Evolutionary conservation across 805 yeast species (phyloP).

Genomic region (Cyberlindnera xishuangbannaensis): DNA sequence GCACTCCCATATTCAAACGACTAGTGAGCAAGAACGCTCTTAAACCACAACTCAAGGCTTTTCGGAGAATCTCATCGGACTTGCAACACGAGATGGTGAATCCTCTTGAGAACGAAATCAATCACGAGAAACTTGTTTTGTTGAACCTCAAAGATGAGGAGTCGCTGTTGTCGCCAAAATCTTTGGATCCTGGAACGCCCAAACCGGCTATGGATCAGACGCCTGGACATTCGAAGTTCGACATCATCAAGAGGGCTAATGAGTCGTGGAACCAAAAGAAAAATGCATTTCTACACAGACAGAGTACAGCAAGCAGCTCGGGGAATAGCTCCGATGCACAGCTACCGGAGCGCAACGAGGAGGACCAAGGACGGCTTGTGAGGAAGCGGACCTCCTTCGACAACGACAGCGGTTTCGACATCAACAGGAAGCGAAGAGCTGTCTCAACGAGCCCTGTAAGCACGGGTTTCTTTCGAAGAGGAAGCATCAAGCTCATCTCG

Average conservation of each 20-base stretch:
- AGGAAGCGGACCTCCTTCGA: constrained; percentile 23
- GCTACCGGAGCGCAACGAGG: constrained; percentile 6
- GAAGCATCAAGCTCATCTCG: constrained; percentile 17
- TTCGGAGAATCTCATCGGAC: constrained; percentile 21
- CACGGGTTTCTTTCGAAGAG: constrained; percentile 15
- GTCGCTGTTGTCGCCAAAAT: no score
- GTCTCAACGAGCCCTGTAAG: constrained; percentile 25
- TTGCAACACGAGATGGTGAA: constrained; percentile 20
- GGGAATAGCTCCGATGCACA: no score
- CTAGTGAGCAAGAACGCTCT: constrained; percentile 19
- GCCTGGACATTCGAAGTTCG: constrained; percentile 17
- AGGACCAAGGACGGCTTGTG: constrained; percentile 8
- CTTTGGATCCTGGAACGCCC: no score
- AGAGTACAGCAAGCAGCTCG: no score
- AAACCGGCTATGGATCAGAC: no score
- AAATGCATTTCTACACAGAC: constrained; percentile 2
- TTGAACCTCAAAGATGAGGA: constrained; percentile 22
- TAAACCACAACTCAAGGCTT: constrained; percentile 25
- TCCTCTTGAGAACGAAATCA: constrained; percentile 23
- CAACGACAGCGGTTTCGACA: constrained; percentile 4
- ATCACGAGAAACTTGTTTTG: constrained; percentile 24
- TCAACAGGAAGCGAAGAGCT: constrained; percentile 22
- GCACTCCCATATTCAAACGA: constrained; percentile 25
- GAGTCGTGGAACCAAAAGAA: constrained; percentile 26
- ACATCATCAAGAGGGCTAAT: constrained; percentile 24